Base-by-base conservation (phyloP, 2,329 filamentous ascomycete genomes). In the Trichoderma lentiforme region DNA sequence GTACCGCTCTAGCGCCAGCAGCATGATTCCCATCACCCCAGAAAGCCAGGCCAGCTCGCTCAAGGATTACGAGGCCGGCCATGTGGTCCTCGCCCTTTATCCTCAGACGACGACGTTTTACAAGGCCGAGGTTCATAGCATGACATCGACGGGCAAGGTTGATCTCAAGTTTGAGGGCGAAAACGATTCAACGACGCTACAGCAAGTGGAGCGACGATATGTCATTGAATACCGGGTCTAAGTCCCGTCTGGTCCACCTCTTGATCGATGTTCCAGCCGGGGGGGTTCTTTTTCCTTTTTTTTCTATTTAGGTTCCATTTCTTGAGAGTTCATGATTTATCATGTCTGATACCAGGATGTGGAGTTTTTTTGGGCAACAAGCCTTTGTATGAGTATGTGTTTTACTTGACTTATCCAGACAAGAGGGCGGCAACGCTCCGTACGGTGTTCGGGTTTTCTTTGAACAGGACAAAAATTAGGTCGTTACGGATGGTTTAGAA, bases 31-130 rank as follows among this genome's bases (percentile, higher is more conserved):
- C 2, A 94, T 96, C 71, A 91, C 93, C 2, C 85, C 88, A 0
- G 82, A 83, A 74, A 81, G 74, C 77, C 84, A 75, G 79, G 84
- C 79, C 74, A 83, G 81, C 73, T 89, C 81, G 3, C 83, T 91
- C 18, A 82, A 86, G 4, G 85, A 92, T 53, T 87, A 92, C 72
- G 88, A 92, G 43, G 82, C 88, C 51, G 91, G 92, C 58, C 93
- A 91, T 78, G 88, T 90, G 60, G 93, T 95, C 9, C 84, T 95
- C 71, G 93, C 93, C 0, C 84, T 94, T 72, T 96, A 96, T 77
- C 93, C 93, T 0, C 91, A 94, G 76, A 95, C 93, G 1, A 95
- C 93, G 1, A 95, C 92, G 0, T 95, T 96, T 77, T 96, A 96
- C 80, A 91, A 92, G 79, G 93, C 93, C 1, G 92, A 94, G 76